Conservation (phyloP, 2,329 filamentous ascomycete genomes). For the Sarocladium oryzae region DNA sequence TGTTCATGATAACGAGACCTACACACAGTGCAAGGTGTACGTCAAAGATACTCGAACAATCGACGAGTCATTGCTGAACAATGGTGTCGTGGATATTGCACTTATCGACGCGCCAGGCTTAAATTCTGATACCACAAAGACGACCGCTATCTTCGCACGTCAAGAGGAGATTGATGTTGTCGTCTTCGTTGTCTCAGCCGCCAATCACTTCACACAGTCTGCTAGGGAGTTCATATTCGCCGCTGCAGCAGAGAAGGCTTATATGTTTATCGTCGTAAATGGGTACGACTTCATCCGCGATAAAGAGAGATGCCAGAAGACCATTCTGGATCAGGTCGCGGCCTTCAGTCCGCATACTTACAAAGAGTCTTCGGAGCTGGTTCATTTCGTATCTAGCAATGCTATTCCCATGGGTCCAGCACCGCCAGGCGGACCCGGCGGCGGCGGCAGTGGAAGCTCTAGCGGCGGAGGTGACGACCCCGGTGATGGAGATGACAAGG, state of each 20-base stretch:
- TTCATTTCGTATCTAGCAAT: slow-evolving; percentile 97
- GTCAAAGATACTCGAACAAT: slow-evolving; percentile 83
- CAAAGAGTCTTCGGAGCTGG: slow-evolving; percentile 87
- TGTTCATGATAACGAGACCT: slow-evolving; percentile 80
- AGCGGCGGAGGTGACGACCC: slow-evolving; percentile 52
- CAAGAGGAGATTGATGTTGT: slow-evolving; percentile 99
- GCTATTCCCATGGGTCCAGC: slow-evolving; percentile 70
- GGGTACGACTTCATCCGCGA: slow-evolving; percentile 92
- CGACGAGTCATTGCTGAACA: slow-evolving; percentile 91
- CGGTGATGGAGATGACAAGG: slow-evolving; percentile 53
- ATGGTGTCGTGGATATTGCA: slow-evolving; percentile 95
- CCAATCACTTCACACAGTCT: slow-evolving; percentile 95
- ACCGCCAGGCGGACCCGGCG: slow-evolving; percentile 48
- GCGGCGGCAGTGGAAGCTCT: slow-evolving; percentile 45
- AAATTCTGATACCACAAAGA: slow-evolving; percentile 94
- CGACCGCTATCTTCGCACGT: slow-evolving; percentile 90
- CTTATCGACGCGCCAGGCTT: slow-evolving; percentile 94
- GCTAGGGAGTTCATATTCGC: slow-evolving; percentile 98
- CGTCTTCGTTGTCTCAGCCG: slow-evolving; percentile 94
- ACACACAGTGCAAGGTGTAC: slow-evolving; percentile 95
- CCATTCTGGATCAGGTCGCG: slow-evolving; percentile 84
- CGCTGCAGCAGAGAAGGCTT: slow-evolving; percentile 92
- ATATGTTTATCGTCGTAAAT: slow-evolving; percentile 98
- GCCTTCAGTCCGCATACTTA: slow-evolving; percentile 85
- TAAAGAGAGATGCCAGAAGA: slow-evolving; percentile 83